phyloP scores from a whole-genome alignment of 2,329 filamentous ascomycete species.

The Pleomassaria siparia region DNA sequence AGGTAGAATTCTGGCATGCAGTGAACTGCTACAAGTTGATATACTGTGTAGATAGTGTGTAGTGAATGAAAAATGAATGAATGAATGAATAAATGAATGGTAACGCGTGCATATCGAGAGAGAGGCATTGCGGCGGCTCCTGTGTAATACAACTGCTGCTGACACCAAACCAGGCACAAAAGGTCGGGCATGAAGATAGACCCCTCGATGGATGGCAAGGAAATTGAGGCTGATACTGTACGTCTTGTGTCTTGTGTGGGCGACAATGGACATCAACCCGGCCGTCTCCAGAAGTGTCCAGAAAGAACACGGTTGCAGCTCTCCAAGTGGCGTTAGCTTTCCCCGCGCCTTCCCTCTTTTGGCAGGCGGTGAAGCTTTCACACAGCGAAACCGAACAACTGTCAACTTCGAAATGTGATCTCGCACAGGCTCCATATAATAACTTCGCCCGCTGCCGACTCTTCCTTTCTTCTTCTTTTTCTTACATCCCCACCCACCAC shows the following conservation, averaged over 20 bases:
- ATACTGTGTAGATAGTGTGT: too few relatives aligned
- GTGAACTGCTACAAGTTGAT: too few relatives aligned
- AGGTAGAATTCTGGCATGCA: too few relatives aligned
- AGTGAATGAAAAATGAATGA: too few relatives aligned
- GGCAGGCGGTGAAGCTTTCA: slow-evolving; percentile 20
- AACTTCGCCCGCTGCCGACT: slow-evolving; percentile 23
- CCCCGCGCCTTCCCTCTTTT: slow-evolving; percentile 18
- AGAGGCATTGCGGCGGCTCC: not conserved
- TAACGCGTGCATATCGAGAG: too few relatives aligned
- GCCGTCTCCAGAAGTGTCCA: too few relatives aligned
- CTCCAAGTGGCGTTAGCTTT: slow-evolving; percentile 19
- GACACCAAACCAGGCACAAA: not conserved
- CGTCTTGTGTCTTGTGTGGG: too few relatives aligned
- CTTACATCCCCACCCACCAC: slow-evolving; percentile 18
- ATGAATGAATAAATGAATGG: too few relatives aligned
- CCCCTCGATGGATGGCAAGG: slow-evolving; percentile 9
- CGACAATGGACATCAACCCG: too few relatives aligned
- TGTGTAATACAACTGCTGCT: not conserved
- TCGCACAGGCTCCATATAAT: slow-evolving; percentile 31
- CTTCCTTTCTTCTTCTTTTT: slow-evolving; percentile 21
- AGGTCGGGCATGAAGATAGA: slow-evolving; percentile 23
- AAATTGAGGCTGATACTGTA: slow-evolving; percentile 17
- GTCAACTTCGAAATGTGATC: slow-evolving; percentile 33
- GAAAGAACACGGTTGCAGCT: slow-evolving; percentile 14
- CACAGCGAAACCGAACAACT: slow-evolving; percentile 31